Evolutionary conservation across 2,329 filamentous ascomycete genomes (phyloP).

Genomic region (Fusarium ambrosium): DNA sequence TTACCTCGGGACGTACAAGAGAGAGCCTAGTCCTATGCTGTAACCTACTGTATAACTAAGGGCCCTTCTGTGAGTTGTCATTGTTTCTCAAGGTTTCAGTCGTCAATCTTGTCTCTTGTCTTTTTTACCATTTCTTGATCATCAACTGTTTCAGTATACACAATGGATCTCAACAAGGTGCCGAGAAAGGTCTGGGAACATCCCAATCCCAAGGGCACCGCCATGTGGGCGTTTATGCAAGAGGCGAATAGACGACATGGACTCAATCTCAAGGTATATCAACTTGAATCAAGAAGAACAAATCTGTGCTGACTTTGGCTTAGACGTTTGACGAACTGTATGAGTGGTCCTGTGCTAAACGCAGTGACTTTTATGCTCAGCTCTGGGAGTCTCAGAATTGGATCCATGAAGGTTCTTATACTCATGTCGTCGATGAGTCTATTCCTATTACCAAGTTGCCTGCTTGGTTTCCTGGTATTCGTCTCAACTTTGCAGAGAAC

Average conservation of each 20-base stretch:
- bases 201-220: constrained; percentile 70
- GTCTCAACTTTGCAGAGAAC: constrained; percentile 85
- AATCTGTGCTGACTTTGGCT: not conserved
- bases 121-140: not conserved
- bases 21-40: not conserved
- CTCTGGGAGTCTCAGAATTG: constrained; percentile 71
- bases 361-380: constrained; percentile 74
- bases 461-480: constrained; percentile 81
- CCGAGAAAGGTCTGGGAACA: constrained; percentile 79
- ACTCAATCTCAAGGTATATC: constrained; percentile 68
- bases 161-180: constrained; percentile 52
- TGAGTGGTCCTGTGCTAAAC: constrained; percentile 73
- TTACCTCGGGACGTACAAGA: constrained; percentile 36
- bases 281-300: too few species aligned
- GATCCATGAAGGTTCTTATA: constrained; percentile 73
- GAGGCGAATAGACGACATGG: constrained; percentile 70
- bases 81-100: not conserved
- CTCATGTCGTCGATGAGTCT: constrained; percentile 75
- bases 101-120: not conserved
- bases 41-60: not conserved
- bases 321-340: constrained; percentile 79
- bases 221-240: constrained; percentile 78
- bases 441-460: constrained; percentile 79
- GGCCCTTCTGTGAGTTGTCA: not conserved
- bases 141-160: not conserved